These are phyloP conservation scores for Ceratocystis variospora DNA, from an alignment of 2,329 filamentous ascomycete species.

Conservation along the genomic window DNA sequence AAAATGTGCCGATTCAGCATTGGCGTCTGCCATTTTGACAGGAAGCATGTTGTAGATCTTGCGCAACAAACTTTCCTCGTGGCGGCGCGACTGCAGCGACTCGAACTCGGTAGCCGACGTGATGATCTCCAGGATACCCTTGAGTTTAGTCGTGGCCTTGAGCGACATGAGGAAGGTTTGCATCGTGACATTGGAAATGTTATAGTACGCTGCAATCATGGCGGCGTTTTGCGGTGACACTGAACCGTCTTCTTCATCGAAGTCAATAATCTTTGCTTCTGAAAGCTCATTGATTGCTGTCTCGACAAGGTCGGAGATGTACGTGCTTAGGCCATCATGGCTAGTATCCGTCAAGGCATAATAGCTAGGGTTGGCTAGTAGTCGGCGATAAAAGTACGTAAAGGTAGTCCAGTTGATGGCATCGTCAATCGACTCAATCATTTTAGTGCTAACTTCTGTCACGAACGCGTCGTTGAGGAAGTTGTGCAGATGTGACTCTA, in stretches of 20 bases:
- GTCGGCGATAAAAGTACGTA: constrained; percentile 91
- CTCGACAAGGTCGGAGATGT: constrained; percentile 89
- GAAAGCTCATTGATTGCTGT: constrained; percentile 77
- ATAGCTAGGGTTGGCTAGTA: constrained; percentile 91
- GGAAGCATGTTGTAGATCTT: constrained; percentile 90
- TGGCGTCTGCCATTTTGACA: constrained; percentile 81
- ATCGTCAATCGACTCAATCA: constrained; percentile 88
- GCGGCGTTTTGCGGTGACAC: constrained; percentile 85
- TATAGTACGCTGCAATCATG: constrained; percentile 98
- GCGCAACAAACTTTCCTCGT: constrained; percentile 75
- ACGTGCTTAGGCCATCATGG: constrained; percentile 84
- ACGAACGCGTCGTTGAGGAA: constrained; percentile 94
- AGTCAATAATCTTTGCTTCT: constrained; percentile 89
- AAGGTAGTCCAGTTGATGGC: constrained; percentile 98
- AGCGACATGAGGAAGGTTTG: constrained; percentile 93
- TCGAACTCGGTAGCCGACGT: constrained; percentile 97
- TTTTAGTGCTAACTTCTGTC: constrained; percentile 90
- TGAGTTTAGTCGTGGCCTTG: constrained; percentile 78
- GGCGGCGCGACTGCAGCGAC: constrained; percentile 79
- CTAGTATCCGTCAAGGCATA: constrained; percentile 81
- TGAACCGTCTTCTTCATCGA: constrained; percentile 85
- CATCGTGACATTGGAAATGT: constrained; percentile 98
- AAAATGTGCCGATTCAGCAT: constrained; percentile 90
- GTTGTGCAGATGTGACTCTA: constrained; percentile 84
- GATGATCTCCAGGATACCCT: constrained; percentile 91